Base-by-base conservation (phyloP, 257 asterid species). In the Orobanche coerulescens region DNA sequence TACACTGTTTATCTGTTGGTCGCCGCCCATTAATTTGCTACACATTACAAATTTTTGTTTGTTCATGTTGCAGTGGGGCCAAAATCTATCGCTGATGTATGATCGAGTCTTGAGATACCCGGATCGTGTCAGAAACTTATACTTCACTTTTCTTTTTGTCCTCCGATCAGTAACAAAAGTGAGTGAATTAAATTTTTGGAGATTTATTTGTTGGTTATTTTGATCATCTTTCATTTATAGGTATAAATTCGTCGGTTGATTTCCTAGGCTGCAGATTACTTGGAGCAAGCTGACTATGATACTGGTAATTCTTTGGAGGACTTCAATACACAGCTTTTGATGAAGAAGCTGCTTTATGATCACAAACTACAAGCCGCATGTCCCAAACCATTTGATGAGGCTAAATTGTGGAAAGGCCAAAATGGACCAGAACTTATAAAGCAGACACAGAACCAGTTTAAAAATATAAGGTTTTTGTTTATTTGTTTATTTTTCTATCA, bases 391-490 rank as follows among this genome's bases (percentile, higher is more conserved):
- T 85, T 85, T 47, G 84, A 82, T 52, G 94, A 82, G 73, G 91
- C 84, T 40, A 73, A 75, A 66, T n/a, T 83, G 58, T 85, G 94
- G 91, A 75, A 83, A 81, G 88, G 95, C 25, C 79, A 79, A 75
- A 76, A 79, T 67, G 88, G 84, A 55, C 84, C 88, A 18, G 83
- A 80, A 55, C 66, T 85, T 67, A 73, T 76, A 73, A 81, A 79
- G 62, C 80, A 73, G 64, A 81, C 69, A 2, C 91, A 83, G 57
- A 72, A 20, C 26, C 88, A 83, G 61, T 85, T 85, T 73, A 76
- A 76, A 78, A 85, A 85, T 64, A 82, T 85, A 67, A 85, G 94
- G 91, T 85, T 62, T 44, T 58, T 30, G 3, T 30, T 30, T 30
- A 30, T 30, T 20, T 15, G 7, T 37, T 33, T 37, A 40, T 57